phyloP scores from a whole-genome alignment of 306 rosid genomes.

The Cicer pinnatifidum region DNA sequence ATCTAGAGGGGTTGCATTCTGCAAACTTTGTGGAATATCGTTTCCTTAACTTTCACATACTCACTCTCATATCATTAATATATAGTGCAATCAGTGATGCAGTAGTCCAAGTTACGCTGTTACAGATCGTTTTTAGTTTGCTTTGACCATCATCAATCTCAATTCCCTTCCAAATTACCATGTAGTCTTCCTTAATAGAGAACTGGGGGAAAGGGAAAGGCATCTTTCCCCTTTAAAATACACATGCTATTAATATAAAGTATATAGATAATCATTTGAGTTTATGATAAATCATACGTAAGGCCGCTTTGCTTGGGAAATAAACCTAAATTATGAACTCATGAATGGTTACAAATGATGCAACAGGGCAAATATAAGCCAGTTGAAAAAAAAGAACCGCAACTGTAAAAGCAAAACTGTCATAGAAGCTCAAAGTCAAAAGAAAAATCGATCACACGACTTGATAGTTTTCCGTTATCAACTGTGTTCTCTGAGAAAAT shows the following conservation, averaged over 20 bases:
- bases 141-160: not conserved
- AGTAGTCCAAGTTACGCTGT: not conserved
- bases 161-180: conserved; percentile 1
- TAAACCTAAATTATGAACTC: conserved; percentile 37
- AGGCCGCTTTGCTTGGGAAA: not conserved
- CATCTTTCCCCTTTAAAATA: conserved; percentile 6
- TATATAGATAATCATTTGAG: conserved; percentile 11
- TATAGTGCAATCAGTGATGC: not conserved
- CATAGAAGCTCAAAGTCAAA: conserved; percentile 17
- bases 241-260: not conserved
- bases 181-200: not conserved
- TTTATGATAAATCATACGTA: conserved; percentile 16
- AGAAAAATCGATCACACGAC: conserved; percentile 57
- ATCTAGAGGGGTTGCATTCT: too few species aligned
- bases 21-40: not conserved
- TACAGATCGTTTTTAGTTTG: not conserved
- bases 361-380: conserved; percentile 28
- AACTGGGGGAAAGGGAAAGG: not conserved
- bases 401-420: conserved; percentile 24
- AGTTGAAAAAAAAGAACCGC: conserved; percentile 16
- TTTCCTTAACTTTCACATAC: not conserved
- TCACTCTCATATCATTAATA: not conserved
- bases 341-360: conserved; percentile 31
- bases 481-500: conserved; percentile 79
- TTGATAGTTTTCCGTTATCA: conserved; percentile 80